Percentiles rank a stretch among this genome's conserved stretches.
phyloP scores from a whole-genome alignment of 139 green algal genomes.

The Limnomonas spitsbergensis region DNA sequence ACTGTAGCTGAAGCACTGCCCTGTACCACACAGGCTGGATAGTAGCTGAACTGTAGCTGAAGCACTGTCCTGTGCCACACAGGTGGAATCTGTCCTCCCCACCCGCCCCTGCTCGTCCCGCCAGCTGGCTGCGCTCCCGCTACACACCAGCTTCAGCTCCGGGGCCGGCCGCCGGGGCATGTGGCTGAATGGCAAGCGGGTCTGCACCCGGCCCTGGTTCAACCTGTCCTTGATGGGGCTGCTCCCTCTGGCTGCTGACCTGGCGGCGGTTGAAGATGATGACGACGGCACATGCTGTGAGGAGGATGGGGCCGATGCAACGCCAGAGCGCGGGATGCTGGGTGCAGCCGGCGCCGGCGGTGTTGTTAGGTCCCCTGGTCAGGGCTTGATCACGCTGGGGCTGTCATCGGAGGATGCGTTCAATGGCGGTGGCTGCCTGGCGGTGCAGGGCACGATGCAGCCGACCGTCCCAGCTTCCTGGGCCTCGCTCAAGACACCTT shows the following conservation, averaged over 20 bases:
- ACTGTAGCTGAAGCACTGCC: not conserved
- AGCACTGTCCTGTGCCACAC: not conserved
- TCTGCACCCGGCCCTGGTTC: constrained; percentile 31
- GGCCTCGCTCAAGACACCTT: not conserved
- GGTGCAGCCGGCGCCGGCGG: not conserved
- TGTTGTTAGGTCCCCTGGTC: not conserved
- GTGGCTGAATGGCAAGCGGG: constrained; percentile 25
- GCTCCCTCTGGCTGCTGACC: not conserved
- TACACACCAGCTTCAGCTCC: constrained; percentile 44
- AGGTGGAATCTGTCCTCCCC: not conserved
- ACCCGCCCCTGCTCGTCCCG: not conserved
- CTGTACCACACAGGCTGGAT: not conserved
- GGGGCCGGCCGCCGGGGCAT: constrained; percentile 23
- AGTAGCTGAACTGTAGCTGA: not conserved
- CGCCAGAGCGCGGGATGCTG: not conserved
- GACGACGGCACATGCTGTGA: not conserved
- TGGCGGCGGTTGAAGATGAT: not conserved
- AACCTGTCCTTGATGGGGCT: constrained; percentile 29
- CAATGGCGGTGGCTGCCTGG: not conserved
- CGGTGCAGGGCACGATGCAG: not conserved
- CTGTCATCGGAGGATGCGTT: not conserved
- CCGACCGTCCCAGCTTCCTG: not conserved
- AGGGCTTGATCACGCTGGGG: not conserved
- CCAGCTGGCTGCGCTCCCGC: constrained; percentile 33
- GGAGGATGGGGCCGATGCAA: not conserved